A percentile compares a stretch with the other conserved stretches of the same genome.
Evolutionary conservation across 768 basidiomycete genomes (phyloP).

Genomic region (Macrolepiota fuliginosa): DNA sequence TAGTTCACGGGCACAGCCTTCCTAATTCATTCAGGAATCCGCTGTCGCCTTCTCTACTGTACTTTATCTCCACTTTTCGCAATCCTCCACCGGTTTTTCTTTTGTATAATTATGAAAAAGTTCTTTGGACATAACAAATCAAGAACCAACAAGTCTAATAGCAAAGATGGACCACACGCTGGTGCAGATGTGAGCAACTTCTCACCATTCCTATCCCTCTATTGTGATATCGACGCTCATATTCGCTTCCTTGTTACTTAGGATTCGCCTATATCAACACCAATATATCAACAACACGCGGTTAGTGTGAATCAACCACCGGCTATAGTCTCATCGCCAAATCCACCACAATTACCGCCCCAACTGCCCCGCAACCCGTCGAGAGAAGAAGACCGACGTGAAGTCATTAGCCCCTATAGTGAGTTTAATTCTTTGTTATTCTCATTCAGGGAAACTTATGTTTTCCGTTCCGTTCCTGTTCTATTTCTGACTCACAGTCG

Average conservation of each 20-base stretch:
- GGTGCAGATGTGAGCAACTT: slow-evolving; percentile 25
- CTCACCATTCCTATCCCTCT: not conserved
- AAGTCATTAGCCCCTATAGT: not conserved
- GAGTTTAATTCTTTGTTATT: not conserved
- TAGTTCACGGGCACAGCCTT: slow-evolving; percentile 6
- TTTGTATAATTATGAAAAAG: slow-evolving; percentile 48
- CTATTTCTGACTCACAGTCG: no score
- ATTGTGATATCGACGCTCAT: not conserved
- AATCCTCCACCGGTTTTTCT: not conserved
- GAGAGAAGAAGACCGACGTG: not conserved
- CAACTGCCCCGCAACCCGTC: not conserved
- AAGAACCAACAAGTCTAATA: slow-evolving; percentile 30
- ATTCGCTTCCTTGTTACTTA: not conserved
- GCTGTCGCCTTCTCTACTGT: not conserved
- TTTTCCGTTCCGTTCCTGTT: not conserved
- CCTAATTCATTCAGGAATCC: slow-evolving; percentile 6
- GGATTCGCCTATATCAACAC: slow-evolving; percentile 1
- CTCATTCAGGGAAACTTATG: not conserved
- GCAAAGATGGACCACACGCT: slow-evolving; percentile 22
- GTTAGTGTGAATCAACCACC: not conserved
- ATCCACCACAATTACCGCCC: slow-evolving; percentile 14
- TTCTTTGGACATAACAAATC: slow-evolving; percentile 53
- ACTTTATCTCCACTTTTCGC: not conserved
- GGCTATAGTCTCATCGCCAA: not conserved
- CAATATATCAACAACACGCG: slow-evolving; percentile 9